Evolutionary conservation across 1,284 basidiomycete species (phyloP).

Genomic region (Cystobasidium sp.): DNA sequence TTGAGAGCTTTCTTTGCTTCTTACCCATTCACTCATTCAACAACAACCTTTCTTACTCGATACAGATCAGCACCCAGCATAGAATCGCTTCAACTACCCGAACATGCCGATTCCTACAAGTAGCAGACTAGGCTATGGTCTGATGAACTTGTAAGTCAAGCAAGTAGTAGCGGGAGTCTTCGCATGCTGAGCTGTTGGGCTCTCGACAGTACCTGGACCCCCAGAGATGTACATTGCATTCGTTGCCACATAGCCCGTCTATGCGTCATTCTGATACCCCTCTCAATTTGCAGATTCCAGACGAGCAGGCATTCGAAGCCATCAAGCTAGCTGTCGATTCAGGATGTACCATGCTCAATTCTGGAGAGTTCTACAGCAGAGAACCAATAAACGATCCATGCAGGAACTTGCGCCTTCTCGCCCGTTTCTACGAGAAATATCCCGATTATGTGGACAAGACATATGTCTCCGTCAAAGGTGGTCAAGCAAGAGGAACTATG

Average conservation of each 20-base stretch:
- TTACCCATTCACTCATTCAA: too few species aligned
- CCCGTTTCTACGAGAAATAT: conserved; percentile 51
- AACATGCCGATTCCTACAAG: conserved; percentile 33
- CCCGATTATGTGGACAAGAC: conserved; percentile 51
- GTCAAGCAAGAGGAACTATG: conserved; percentile 41
- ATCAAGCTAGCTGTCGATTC: conserved; percentile 46
- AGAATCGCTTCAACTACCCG: neutral
- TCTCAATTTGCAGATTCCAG: conserved; percentile 38
- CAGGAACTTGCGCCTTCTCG: conserved; percentile 48
- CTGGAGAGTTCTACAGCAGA: conserved; percentile 50
- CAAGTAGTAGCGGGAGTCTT: neutral
- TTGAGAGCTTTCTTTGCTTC: too few species aligned
- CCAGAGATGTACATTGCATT: conserved; percentile 12
- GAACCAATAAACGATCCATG: conserved; percentile 29
- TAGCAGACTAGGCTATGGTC: conserved; percentile 33
- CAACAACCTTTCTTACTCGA: too few species aligned
- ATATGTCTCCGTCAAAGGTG: conserved; percentile 54
- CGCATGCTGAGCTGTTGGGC: neutral
- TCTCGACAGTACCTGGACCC: conserved; percentile 27
- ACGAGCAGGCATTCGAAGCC: conserved; percentile 50
- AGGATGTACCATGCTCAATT: conserved; percentile 39
- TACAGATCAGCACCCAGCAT: too few species aligned
- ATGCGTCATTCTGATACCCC: neutral
- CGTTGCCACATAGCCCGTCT: neutral
- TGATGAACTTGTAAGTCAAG: conserved; percentile 36